These are phyloP conservation scores for Filobasidium floriforme DNA, from an alignment of 768 basidiomycete genomes.

Conservation along the genomic window DNA sequence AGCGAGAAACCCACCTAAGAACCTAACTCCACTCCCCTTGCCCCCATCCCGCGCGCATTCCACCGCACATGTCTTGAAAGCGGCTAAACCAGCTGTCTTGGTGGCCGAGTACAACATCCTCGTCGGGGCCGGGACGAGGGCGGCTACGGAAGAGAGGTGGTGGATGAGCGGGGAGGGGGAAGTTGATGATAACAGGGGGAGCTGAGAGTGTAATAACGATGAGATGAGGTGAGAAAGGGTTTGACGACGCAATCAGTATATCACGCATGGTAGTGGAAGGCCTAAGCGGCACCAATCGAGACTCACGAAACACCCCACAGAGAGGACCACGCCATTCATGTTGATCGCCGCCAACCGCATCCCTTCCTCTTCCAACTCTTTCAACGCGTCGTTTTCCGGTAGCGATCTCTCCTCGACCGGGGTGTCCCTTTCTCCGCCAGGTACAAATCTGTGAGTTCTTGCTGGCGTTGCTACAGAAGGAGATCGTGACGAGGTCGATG, in stretches of 20 bases:
- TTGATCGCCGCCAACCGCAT: constrained; percentile 38
- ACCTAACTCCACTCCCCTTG: constrained; percentile 38
- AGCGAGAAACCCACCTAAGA: constrained; percentile 34
- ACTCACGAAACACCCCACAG: constrained; percentile 40
- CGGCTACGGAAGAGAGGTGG: constrained; percentile 69
- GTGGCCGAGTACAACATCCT: constrained; percentile 75
- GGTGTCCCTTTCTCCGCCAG: neutral
- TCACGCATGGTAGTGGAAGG: no score
- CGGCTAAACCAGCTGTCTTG: constrained; percentile 55
- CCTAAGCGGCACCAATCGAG: no score
- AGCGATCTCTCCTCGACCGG: neutral
- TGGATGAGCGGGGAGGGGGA: constrained; percentile 66
- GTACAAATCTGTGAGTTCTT: neutral
- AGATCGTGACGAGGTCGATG: neutral
- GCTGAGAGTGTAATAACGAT: constrained; percentile 48
- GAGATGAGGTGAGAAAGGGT: neutral
- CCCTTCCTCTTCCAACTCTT: constrained; percentile 52
- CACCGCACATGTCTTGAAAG: constrained; percentile 36
- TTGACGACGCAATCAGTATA: no score
- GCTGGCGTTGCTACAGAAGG: neutral
- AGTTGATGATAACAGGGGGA: constrained; percentile 62
- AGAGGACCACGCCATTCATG: constrained; percentile 37
- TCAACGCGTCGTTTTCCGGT: constrained; percentile 40
- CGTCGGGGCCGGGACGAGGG: constrained; percentile 75
- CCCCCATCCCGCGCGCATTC: constrained; percentile 33